These are phyloP conservation scores for barrel medic (Medicago truncatula) DNA, from an alignment of 306 rosid species.

Conservation along the genomic window MtrunA17r5.0-ANR NC_053046.1:36551501-36552000, in stretches of 20 bases:
- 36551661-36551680: background rate
- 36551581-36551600: background rate
- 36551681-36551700: background rate
- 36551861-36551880: background rate
- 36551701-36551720: background rate
- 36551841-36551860: background rate
- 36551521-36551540: background rate
- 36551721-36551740: background rate
- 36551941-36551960: constrained; percentile 6
- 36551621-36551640: background rate
- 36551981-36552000: background rate
- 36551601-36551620: background rate
- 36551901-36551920: background rate
- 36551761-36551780: background rate
- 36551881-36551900: background rate
- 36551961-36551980: background rate
- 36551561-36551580: background rate
- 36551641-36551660: background rate
- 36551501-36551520: background rate
- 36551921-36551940: background rate
- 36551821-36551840: too few relatives aligned
- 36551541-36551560: background rate
- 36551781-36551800: background rate
- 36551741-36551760: background rate
- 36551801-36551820: background rate